Conservation (phyloP, 768 basidiomycete species). For the Phaeotremella fagi region DNA sequence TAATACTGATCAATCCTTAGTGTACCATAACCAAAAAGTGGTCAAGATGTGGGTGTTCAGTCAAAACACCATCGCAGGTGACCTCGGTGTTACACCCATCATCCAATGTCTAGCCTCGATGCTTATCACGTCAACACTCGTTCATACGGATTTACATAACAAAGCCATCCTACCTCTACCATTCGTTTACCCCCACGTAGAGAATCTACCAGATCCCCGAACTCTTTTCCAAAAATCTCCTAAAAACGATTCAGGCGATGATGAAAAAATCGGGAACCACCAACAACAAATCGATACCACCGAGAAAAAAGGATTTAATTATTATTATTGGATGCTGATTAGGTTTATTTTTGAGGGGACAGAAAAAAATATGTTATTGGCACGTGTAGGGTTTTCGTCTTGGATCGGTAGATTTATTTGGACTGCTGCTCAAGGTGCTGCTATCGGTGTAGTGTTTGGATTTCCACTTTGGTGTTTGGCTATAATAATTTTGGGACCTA, state of each 20-base stretch:
- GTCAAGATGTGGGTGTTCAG: conserved; percentile 45
- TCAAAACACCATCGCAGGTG: conserved; percentile 45
- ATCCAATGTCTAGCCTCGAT: conserved; percentile 43
- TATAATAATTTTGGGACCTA: conserved; percentile 45
- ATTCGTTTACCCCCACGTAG: conserved; percentile 48
- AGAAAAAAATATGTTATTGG: conserved; percentile 43
- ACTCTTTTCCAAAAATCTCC: conserved; percentile 8
- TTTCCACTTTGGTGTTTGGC: conserved; percentile 46
- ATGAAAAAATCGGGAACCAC: not conserved
- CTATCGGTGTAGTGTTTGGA: conserved; percentile 43
- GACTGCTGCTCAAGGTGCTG: conserved; percentile 44
- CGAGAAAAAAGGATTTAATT: conserved; percentile 11
- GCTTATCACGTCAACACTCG: conserved; percentile 49
- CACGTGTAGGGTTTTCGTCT: not conserved
- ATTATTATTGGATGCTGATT: conserved; percentile 41
- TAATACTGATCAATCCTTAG: not conserved
- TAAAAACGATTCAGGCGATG: not conserved
- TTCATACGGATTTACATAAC: conserved; percentile 48
- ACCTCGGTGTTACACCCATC: conserved; percentile 45
- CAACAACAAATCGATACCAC: not conserved
- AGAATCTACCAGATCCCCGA: conserved; percentile 43
- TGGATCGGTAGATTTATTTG: conserved; percentile 33
- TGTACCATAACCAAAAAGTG: conserved; percentile 23
- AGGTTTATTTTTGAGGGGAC: conserved; percentile 48
- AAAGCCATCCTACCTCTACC: conserved; percentile 37